Base-by-base conservation (phyloP, 108 stramenopile genomes). In the Ochromonas danica region DNA sequence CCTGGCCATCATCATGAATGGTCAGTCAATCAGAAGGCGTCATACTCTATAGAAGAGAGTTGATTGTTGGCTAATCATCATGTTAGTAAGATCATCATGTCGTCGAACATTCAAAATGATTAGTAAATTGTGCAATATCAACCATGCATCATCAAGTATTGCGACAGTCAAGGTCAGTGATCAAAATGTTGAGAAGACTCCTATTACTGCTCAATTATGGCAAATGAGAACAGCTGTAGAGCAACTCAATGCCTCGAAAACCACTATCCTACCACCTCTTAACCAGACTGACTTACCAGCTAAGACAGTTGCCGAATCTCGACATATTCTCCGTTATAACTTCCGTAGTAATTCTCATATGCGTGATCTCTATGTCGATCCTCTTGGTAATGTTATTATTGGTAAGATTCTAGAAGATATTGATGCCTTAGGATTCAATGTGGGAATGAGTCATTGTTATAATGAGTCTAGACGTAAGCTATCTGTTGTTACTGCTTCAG, bases 391-490 rank as follows among this genome's bases (percentile, higher is more conserved):
- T 42, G 22, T 70, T 40, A 6, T 70, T 22, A 70, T 22, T 14
- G 67, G 67, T 14, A 70, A 70, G 22, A 14, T 70, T 14, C 22
- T 70, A 14, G 67, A 70, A 22, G 67, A 70, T 42, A 6, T 70
- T 6, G 67, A 70, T 42, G 67, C 67, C 22, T 42, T 70, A 14
- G 67, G 14, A 14, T 6, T 6, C 6, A 70, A 70, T 22, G 22
- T 70, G 6, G 67, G 14, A 40, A 40, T 70, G 14, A 70, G 22
- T 6, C 67, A 70, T 70, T 70, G 67, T 70, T 6, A 70, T 14
- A 70, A 70, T 42, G 41, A 70, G 6, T 22, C 67, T 38, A 70
- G 14, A 14, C 40, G 40, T 40, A 38, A 38, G 22, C 22, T 14
- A 14, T 40, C 36, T 70, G 6, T 70, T 6, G 67, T 70, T 40